Evolutionary conservation across 148 eudicot genomes (phyloP).

Genomic region (Rhododendron griersonianum): DNA sequence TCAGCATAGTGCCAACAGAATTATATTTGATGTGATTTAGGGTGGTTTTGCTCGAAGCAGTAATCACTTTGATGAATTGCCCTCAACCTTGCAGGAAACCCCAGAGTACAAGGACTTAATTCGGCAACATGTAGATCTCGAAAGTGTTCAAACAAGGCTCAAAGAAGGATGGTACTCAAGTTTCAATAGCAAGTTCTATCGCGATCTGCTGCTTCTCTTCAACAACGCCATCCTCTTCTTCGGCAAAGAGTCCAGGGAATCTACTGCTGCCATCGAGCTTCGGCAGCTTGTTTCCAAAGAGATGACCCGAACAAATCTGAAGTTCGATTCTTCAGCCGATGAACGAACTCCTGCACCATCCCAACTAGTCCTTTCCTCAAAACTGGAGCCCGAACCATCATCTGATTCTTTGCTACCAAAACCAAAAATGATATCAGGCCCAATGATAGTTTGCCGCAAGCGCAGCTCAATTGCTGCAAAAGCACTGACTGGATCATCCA

Average conservation of each 20-base stretch:
- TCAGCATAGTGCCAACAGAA: not conserved
- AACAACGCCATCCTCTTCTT: constrained; percentile 53
- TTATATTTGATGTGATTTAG: not conserved
- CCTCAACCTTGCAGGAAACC: constrained; percentile 32
- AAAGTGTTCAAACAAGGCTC: constrained; percentile 30
- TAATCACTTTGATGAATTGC: not conserved
- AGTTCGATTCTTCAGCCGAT: constrained; percentile 20
- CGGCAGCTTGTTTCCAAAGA: constrained; percentile 33
- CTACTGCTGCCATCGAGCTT: constrained; percentile 42
- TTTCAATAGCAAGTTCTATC: constrained; percentile 38
- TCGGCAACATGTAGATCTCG: constrained; percentile 52
- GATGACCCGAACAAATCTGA: constrained; percentile 19
- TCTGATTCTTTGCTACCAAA: constrained; percentile 26
- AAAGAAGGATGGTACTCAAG: constrained; percentile 49
- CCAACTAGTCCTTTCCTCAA: constrained; percentile 12
- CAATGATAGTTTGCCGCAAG: constrained; percentile 45
- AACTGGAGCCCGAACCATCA: constrained; percentile 24
- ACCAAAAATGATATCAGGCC: constrained; percentile 30
- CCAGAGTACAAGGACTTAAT: constrained; percentile 36
- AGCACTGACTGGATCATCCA: constrained; percentile 27
- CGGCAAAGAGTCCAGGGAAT: constrained; percentile 34
- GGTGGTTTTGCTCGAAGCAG: not conserved
- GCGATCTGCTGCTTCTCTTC: constrained; percentile 52
- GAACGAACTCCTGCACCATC: constrained; percentile 18
- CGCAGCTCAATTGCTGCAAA: constrained; percentile 50